These are phyloP conservation scores for Cryptosporidium sp. DNA, from an alignment of 169 alveolate species.

Conservation along the genomic window DNA sequence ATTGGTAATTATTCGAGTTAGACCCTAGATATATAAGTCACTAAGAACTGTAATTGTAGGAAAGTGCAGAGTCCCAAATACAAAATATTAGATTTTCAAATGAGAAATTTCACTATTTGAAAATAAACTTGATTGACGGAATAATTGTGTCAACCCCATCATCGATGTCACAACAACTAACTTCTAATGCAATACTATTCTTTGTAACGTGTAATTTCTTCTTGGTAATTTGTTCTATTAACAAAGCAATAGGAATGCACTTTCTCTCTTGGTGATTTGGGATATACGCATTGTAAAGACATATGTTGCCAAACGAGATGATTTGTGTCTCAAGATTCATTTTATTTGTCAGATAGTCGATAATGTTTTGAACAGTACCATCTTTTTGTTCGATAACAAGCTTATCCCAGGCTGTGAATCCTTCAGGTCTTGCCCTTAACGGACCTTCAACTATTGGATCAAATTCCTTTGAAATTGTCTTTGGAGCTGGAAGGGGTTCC, in stretches of 20 bases:
- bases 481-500: constrained; percentile 91
- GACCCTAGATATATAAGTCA: background rate
- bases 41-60: background rate
- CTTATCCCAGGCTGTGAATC: constrained; percentile 98
- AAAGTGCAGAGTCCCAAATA: background rate
- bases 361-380: constrained; percentile 81
- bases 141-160: constrained; percentile 88
- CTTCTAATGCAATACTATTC: constrained; percentile 87
- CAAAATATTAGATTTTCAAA: background rate
- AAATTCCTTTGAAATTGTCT: constrained; percentile 88
- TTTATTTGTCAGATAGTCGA: constrained; percentile 79
- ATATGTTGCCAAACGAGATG: constrained; percentile 90
- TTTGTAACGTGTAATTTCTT: constrained; percentile 78
- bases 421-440: constrained; percentile 94
- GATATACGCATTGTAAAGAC: constrained; percentile 89
- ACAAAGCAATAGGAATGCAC: constrained; percentile 80
- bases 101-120: constrained; percentile 72
- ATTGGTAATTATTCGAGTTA: no score
- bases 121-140: constrained; percentile 88
- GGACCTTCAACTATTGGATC: constrained; percentile 96
- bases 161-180: constrained; percentile 89
- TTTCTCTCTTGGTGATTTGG: constrained; percentile 86
- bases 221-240: constrained; percentile 81
- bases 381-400: constrained; percentile 85
- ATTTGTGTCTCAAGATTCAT: constrained; percentile 88